phyloP scores from a whole-genome alignment of 1,284 basidiomycete genomes.

The Uromyces viciae-fabae region DNA sequence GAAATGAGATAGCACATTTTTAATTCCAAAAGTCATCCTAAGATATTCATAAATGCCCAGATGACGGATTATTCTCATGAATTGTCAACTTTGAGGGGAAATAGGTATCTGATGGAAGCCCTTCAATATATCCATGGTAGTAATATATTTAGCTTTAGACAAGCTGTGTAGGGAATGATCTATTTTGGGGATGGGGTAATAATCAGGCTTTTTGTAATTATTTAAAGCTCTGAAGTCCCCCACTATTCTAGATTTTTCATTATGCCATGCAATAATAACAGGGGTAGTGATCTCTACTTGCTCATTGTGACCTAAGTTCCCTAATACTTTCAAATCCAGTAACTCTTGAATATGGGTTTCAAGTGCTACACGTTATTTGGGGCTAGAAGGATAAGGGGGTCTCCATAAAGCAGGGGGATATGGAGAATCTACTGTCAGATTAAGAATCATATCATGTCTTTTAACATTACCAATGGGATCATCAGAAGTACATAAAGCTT shows the following conservation, averaged over 20 bases:
- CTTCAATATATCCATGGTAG: not conserved
- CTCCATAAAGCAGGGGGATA: not conserved
- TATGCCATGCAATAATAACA: not conserved
- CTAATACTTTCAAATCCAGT: not conserved
- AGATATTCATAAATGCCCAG: too few relatives aligned
- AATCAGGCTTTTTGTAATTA: not conserved
- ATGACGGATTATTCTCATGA: too few relatives aligned
- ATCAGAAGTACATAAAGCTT: too few relatives aligned
- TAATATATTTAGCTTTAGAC: not conserved
- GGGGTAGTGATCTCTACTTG: not conserved
- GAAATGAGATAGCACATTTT: too few relatives aligned
- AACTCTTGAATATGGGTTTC: not conserved
- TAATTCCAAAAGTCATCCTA: too few relatives aligned
- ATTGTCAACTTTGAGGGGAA: too few relatives aligned
- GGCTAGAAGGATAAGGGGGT: not conserved
- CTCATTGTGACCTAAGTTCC: not conserved
- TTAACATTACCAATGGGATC: not conserved
- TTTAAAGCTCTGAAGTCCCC: not conserved
- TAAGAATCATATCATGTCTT: not conserved
- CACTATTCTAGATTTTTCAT: not conserved
- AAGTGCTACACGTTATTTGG: not conserved
- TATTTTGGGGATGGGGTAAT: not conserved
- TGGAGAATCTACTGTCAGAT: not conserved
- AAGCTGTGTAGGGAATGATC: not conserved
- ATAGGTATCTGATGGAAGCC: too few relatives aligned